phyloP scores from a whole-genome alignment of 163 green algal species.

The Prototheca wickerhamii region DNA sequence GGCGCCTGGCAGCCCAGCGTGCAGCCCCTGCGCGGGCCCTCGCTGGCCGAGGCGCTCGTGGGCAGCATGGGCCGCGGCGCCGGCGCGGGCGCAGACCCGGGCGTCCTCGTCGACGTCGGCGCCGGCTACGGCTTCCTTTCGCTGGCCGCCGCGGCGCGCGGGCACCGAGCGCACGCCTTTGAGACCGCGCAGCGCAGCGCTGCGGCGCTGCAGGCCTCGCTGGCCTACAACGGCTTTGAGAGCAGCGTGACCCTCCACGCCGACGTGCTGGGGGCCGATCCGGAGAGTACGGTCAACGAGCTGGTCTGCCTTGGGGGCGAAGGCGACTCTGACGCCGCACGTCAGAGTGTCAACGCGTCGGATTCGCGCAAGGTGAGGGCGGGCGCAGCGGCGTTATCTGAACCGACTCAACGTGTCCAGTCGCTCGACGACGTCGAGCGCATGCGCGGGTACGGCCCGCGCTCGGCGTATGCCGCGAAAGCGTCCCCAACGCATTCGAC shows the following conservation, averaged over 20 bases:
- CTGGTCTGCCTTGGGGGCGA: background rate
- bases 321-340: background rate
- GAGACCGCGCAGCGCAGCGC: slow-evolving; percentile 49
- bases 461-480: background rate
- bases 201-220: slow-evolving; percentile 47
- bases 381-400: no score
- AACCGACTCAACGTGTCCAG: no score
- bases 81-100: background rate
- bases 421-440: no score
- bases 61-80: slow-evolving; percentile 45
- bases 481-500: background rate
- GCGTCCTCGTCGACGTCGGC: slow-evolving; percentile 53
- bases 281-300: background rate
- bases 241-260: slow-evolving; percentile 21
- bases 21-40: slow-evolving; percentile 40
- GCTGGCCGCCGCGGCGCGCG: slow-evolving; percentile 64
- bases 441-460: background rate
- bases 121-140: slow-evolving; percentile 71
- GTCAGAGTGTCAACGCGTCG: no score
- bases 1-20: slow-evolving; percentile 67
- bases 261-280: slow-evolving; percentile 5
- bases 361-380: no score
- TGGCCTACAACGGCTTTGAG: slow-evolving; percentile 70
- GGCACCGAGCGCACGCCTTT: slow-evolving; percentile 64
- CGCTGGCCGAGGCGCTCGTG: slow-evolving; percentile 63